Base-by-base conservation (phyloP, 2,329 filamentous ascomycete species). In the Phoma sp. region DNA sequence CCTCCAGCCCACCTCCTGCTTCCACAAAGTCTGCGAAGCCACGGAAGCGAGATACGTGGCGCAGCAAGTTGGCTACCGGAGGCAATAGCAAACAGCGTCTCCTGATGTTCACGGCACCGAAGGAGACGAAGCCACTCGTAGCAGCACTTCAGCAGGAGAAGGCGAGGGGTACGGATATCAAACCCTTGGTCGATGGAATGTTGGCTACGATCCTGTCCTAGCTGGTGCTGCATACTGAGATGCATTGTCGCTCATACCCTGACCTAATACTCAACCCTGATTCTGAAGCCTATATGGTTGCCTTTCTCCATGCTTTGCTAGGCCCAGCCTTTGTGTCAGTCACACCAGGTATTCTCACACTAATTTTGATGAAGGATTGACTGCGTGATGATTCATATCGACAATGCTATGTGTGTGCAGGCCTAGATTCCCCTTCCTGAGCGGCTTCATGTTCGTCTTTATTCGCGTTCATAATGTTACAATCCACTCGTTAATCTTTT, bases 81-180 rank as follows among this genome's bases (percentile, higher is more conserved):
- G 46, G 52, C 23, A 39, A 42, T 10, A 12, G 21, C 2, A 55
- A 50, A 42, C 52, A 55, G n/a, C 46, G 46, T 20, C 34, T 63
- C 20, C 52, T 60, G 4, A 51, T 53, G 18, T 39, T 54, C 11
- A 47, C 47, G 5, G 59, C 59, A 3, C 53, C 53, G 9, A 43
- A 29, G 25, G 59, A 64, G 40, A 55, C 61, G 23, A 55, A 57
- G 25, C 53, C 50, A 0, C 53, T 65, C 9, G 52, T 67, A 2
- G 47, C 60, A 26, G 46, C 60, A 14, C 58, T 71, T 2, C 47
- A 58, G 11, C 57, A 62, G 23, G 60, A 65, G 47, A 69, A 65
- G 50, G 62, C 61, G 34, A 60, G 58, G 7, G 68, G 68, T 15
- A 54, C 47, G 9, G 62, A 67, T 39, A 57, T 70, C 36, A 62